phyloP scores from a whole-genome alignment of 2,329 filamentous ascomycete species.

The Fusarium staphyleae region DNA sequence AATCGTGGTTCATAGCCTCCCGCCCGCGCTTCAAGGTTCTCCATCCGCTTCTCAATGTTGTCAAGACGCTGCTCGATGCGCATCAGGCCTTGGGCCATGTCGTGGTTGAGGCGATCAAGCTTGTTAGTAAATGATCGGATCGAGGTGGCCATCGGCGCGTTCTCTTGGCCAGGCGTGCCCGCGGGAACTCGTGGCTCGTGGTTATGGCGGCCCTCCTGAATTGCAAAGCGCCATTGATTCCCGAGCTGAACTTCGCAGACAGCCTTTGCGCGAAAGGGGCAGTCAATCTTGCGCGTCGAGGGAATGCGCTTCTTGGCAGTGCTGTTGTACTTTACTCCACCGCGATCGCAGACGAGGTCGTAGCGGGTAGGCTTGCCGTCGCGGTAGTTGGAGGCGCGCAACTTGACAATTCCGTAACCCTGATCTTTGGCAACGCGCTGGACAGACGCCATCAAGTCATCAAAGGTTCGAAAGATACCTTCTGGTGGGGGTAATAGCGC shows the following conservation, averaged over 20 bases:
- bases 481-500: slow-evolving; percentile 63
- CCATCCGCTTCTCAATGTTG: slow-evolving; percentile 62
- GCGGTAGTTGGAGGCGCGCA: slow-evolving; percentile 68
- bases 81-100: slow-evolving; percentile 60
- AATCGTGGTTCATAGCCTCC: slow-evolving; percentile 54
- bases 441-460: slow-evolving; percentile 64
- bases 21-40: slow-evolving; percentile 58
- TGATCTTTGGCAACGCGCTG: slow-evolving; percentile 68
- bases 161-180: slow-evolving; percentile 62
- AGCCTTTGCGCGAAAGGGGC: slow-evolving; percentile 68
- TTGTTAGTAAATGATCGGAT: slow-evolving; percentile 66
- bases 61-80: slow-evolving; percentile 60
- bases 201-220: slow-evolving; percentile 67
- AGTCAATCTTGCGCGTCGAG: slow-evolving; percentile 69
- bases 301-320: slow-evolving; percentile 71
- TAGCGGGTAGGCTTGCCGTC: slow-evolving; percentile 69
- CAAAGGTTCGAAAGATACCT: slow-evolving; percentile 66
- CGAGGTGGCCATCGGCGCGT: slow-evolving; percentile 63
- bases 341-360: slow-evolving; percentile 68
- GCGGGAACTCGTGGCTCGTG: slow-evolving; percentile 65
- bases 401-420: slow-evolving; percentile 68
- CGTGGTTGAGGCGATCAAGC: slow-evolving; percentile 65
- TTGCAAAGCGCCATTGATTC: slow-evolving; percentile 69
- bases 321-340: slow-evolving; percentile 70
- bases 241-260: slow-evolving; percentile 69